These are phyloP conservation scores for Tubosaeta sp. DNA, from an alignment of 768 basidiomycete species.

Conservation along the genomic window DNA sequence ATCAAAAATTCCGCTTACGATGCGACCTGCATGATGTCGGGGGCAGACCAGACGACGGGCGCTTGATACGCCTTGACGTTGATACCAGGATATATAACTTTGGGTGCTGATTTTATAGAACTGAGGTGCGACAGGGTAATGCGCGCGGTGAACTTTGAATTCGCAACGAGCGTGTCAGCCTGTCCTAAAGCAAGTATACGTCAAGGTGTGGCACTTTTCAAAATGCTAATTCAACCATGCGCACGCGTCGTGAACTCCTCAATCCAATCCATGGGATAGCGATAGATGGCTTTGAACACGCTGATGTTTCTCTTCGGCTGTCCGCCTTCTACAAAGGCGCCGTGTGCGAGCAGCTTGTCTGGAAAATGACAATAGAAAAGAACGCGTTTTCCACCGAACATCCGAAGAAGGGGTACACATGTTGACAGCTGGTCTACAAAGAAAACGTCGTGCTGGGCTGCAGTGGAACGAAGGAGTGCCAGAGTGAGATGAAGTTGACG, in stretches of 20 bases:
- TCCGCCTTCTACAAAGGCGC: slow-evolving; percentile 55
- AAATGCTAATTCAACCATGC: slow-evolving; percentile 23
- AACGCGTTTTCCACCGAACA: slow-evolving; percentile 66
- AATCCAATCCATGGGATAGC: slow-evolving; percentile 83
- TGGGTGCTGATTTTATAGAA: slow-evolving; percentile 55
- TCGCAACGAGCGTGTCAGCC: slow-evolving; percentile 87
- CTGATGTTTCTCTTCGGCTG: slow-evolving; percentile 38
- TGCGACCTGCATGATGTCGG: slow-evolving; percentile 48
- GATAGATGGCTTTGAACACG: slow-evolving; percentile 71
- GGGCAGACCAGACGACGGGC: slow-evolving; percentile 37
- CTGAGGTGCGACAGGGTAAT: slow-evolving; percentile 76
- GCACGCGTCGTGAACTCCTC: slow-evolving; percentile 88
- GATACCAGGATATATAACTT: slow-evolving; percentile 95
- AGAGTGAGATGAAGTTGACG: slow-evolving; percentile 79
- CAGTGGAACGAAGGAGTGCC: slow-evolving; percentile 44
- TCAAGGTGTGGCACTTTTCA: neutral
- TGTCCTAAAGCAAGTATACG: slow-evolving; percentile 49
- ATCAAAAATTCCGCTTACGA: slow-evolving; percentile 44
- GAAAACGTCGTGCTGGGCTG: slow-evolving; percentile 68
- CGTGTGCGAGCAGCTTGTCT: slow-evolving; percentile 83
- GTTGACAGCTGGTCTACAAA: slow-evolving; percentile 96
- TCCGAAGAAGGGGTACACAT: slow-evolving; percentile 77
- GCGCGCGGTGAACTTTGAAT: slow-evolving; percentile 85
- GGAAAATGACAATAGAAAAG: slow-evolving; percentile 99
- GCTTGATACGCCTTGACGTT: slow-evolving; percentile 70